phyloP scores from a whole-genome alignment of 148 eudicot genomes.

The Amaranthus palmeri region DNA sequence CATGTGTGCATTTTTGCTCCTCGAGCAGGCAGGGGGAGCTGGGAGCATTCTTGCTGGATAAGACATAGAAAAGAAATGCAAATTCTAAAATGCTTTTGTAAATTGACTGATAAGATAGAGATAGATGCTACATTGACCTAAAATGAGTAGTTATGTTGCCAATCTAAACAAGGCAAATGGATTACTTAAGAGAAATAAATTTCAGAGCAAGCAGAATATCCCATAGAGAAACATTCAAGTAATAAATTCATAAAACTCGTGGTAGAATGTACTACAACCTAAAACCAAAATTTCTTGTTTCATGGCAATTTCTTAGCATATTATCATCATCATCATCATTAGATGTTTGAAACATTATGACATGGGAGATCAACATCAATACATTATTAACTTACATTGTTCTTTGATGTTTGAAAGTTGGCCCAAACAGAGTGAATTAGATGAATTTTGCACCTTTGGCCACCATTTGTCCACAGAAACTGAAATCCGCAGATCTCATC shows the following conservation, averaged over 20 bases:
- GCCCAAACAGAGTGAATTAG: constrained; percentile 92
- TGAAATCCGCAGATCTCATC: constrained; percentile 28
- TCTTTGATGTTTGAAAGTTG: constrained; percentile 81
- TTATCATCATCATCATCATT: background rate
- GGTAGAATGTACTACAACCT: too few species aligned
- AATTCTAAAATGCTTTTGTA: too few species aligned
- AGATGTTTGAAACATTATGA: background rate
- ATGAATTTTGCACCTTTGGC: constrained; percentile 53
- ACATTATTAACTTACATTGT: constrained; percentile 57
- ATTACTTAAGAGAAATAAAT: too few species aligned
- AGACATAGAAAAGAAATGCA: too few species aligned
- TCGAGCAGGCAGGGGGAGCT: too few species aligned
- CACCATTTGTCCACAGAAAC: constrained; percentile 81
- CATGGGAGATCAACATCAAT: background rate
- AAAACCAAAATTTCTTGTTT: background rate
- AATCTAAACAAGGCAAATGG: too few species aligned
- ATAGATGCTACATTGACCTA: too few species aligned
- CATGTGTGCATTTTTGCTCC: too few species aligned
- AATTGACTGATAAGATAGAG: too few species aligned
- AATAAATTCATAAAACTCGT: too few species aligned
- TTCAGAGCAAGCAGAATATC: background rate
- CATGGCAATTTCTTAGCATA: background rate
- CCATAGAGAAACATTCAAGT: background rate
- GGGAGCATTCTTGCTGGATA: too few species aligned
- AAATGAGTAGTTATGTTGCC: too few species aligned